phyloP scores from a whole-genome alignment of 2,329 filamentous ascomycete genomes.

The Beauveria varroae region DNA sequence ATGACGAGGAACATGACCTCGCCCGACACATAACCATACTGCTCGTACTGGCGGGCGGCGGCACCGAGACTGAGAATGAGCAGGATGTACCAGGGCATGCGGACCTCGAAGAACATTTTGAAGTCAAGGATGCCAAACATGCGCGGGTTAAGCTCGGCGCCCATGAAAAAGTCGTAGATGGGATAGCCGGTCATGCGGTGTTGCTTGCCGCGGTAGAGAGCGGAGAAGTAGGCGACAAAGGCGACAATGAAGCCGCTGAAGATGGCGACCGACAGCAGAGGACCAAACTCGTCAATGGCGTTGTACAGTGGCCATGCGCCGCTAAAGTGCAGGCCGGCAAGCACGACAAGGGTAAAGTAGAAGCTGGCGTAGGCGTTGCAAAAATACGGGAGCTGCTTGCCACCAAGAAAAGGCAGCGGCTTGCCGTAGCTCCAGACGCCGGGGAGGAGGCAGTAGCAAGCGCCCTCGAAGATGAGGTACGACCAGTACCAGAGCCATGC shows the following conservation, averaged over 20 bases:
- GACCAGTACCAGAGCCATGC: constrained; percentile 94
- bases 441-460: constrained; percentile 77
- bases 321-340: constrained; percentile 67
- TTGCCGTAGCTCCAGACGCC: constrained; percentile 86
- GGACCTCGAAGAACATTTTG: constrained; percentile 96
- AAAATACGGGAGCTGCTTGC: constrained; percentile 87
- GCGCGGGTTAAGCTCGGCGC: constrained; percentile 80
- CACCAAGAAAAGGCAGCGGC: constrained; percentile 71
- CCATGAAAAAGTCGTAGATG: constrained; percentile 92
- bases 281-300: constrained; percentile 90
- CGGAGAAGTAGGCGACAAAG: constrained; percentile 79
- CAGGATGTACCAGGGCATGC: constrained; percentile 86
- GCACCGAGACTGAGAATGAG: constrained; percentile 70
- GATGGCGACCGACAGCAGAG: constrained; percentile 88
- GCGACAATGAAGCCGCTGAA: constrained; percentile 79
- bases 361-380: constrained; percentile 85
- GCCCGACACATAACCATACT: constrained; percentile 77
- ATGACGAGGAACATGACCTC: constrained; percentile 79
- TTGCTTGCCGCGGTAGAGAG: constrained; percentile 68
- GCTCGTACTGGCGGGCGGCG: constrained; percentile 75
- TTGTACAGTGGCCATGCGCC: constrained; percentile 86
- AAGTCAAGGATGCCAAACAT: constrained; percentile 84
- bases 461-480: constrained; percentile 79
- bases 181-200: constrained; percentile 87
- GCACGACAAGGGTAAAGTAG: constrained; percentile 73